Percentiles rank a stretch among this genome's conserved stretches.
Evolutionary conservation across 306 rosid species (phyloP).

Genomic region (Ammopiptanthus mongolicus): DNA sequence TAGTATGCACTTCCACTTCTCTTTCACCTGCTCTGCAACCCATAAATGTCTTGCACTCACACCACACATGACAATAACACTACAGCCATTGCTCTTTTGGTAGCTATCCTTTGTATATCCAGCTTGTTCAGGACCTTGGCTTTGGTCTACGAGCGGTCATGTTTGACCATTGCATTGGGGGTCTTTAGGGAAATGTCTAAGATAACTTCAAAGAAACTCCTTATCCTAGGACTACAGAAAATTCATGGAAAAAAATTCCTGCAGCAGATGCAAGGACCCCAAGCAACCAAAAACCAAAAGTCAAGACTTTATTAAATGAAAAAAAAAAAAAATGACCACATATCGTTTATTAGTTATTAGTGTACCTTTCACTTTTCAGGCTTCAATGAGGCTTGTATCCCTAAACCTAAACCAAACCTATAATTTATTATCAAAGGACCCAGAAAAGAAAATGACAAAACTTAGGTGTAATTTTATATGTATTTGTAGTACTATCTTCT

Average conservation of each 20-base stretch:
- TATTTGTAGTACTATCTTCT: too few relatives aligned
- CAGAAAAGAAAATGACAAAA: not conserved
- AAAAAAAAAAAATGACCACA: not conserved
- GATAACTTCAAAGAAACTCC: not conserved
- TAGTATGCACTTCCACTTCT: not conserved
- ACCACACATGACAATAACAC: not conserved
- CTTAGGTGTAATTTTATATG: too few relatives aligned
- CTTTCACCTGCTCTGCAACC: not conserved
- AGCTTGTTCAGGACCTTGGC: not conserved
- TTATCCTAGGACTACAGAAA: not conserved
- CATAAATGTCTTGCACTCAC: not conserved
- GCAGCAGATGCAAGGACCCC: not conserved
- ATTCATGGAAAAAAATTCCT: not conserved
- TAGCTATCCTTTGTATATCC: not conserved
- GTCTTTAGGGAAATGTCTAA: conserved; percentile 10
- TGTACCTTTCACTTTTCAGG: not conserved
- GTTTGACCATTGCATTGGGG: not conserved
- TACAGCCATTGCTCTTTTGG: not conserved
- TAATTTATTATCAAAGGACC: not conserved
- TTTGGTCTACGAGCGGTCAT: not conserved
- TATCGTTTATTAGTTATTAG: not conserved
- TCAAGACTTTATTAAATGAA: not conserved
- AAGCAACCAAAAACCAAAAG: not conserved
- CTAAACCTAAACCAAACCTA: not conserved
- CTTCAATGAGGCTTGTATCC: not conserved